Evolutionary conservation across 176 grass and related monocot genomes (phyloP), one percentile per base, ranked within the genome.

Genomic region (Cenchrus fungigraminus): DNA sequence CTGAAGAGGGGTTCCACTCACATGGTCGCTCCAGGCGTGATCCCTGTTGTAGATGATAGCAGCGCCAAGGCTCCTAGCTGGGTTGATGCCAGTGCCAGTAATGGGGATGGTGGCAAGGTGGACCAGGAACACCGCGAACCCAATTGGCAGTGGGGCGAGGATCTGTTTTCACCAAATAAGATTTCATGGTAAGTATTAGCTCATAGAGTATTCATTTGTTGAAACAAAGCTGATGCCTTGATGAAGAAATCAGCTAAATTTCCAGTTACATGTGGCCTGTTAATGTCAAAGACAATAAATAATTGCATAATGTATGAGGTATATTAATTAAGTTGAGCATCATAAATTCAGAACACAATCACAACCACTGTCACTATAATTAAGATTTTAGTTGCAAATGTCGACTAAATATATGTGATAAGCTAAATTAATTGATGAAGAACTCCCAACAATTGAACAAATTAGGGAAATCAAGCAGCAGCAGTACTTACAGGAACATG

Each of bases 61-160:
- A 78, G 95, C 90, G 16, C 90, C 92, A 69, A 97, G 92, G 82
- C 95, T 97, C 69, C 95, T 84, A 45, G 95, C 95, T 44, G 95
- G 95, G 88, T 97, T 97, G 91, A 97, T 97, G 82, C 95, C 95
- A 9, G 95, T 97, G 69, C 95, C 95, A 37, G 95, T 97, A 80
- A 97, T 97, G 71, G 95, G 95, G 81, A 97, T 97, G 77, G 95
- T 97, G 64, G 95, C 95, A 87, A 97, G 69, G 79, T 97, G 95
- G 78, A 97, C 95, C 75, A 97, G 91, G 87, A 97, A 97, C 79
- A 97, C 95, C 6, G 91, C 95, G 46, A 98, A 98, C 12, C 95
- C 95, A 79, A 98, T 98, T 52, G 95, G 95, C 62, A 98, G 81
- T 44, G 95, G 95, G 34, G 95, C 95, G 65, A 98, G 90, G 73